Base-by-base conservation (phyloP, 371 early-diverging fungal species). In the Choanephora cucurbitarum region DNA sequence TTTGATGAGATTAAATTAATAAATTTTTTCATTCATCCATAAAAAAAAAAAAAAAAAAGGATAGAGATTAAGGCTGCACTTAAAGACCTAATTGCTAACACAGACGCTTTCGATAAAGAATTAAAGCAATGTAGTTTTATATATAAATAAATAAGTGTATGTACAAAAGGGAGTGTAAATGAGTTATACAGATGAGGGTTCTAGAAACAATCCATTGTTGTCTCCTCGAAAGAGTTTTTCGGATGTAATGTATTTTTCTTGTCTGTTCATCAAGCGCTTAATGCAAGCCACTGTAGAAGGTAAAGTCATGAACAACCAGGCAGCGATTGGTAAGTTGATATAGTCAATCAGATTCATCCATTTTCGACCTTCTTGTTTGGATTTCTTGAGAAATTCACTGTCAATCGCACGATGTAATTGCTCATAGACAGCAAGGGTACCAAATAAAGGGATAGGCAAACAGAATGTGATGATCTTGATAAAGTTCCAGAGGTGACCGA, bases 221-320 rank as follows among this genome's bases (percentile, higher is more conserved):
- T 58, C 52, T 19, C 50, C 50, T 44, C 47, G 21, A 44, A 77
- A 77, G 40, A 70, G 53, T 62, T 82, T 79, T 51, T 80, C 77
- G 3, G 78, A 60, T 4, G 80, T 80, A 47, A 79, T 68, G 48
- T 82, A 82, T 41, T 72, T 62, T 17, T 79, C 72, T 39, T 80
- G 66, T 34, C 60, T 53, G 42, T 67, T 66, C 14, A 59, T 56
- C 21, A 82, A 56, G 15, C 80, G 70, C 47, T 76, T 79, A 18
- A 80, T 52, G 41, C 75, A 75, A 14, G 80, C 79, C 51, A 78
- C 32, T 9, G 78, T 80, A 9, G 78, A 74, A n/a, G 82, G 82
- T 13, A 82, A 52, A 11, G 80, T 76, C 80, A 82, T 76, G 44
- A 77, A 78, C 15, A 80, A 24, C 78, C 78, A 79, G 18, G 82